Conservation (phyloP, 345 rosid species). For the Erodium maritimum region DNA sequence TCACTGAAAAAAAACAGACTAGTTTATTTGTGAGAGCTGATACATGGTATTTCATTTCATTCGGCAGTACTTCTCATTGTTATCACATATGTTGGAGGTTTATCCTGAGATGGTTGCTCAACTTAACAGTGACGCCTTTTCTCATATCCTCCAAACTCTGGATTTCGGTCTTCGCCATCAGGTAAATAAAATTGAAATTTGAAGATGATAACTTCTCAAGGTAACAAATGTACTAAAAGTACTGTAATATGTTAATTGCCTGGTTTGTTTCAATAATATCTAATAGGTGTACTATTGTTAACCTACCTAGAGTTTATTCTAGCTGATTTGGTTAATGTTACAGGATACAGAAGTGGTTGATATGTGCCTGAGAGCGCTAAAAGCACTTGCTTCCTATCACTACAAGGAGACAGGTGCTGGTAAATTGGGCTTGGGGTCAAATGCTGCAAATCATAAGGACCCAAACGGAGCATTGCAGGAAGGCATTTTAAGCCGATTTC, state of each 20-base stretch:
- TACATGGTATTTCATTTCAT: slow-evolving; percentile 6
- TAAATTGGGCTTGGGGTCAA: slow-evolving; percentile 55
- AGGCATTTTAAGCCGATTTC: slow-evolving; percentile 69
- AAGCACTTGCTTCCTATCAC: slow-evolving; percentile 87
- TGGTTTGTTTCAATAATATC: too few species aligned
- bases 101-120: slow-evolving; percentile 85
- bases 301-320: not conserved
- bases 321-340: slow-evolving; percentile 3
- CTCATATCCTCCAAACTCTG: slow-evolving; percentile 68
- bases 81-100: slow-evolving; percentile 91
- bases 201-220: too few species aligned
- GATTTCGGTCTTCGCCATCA: slow-evolving; percentile 92
- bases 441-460: slow-evolving; percentile 41
- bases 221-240: too few species aligned
- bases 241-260: too few species aligned
- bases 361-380: slow-evolving; percentile 82
- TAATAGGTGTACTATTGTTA: too few species aligned
- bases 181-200: slow-evolving; percentile 27
- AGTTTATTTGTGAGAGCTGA: slow-evolving; percentile 11
- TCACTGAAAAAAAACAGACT: not conserved
- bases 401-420: slow-evolving; percentile 61
- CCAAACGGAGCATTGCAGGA: slow-evolving; percentile 46
- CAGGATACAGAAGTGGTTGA: slow-evolving; percentile 78
- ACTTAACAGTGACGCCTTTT: slow-evolving; percentile 60
- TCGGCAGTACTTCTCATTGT: slow-evolving; percentile 71